A percentile compares a stretch with the other conserved stretches of the same genome.
phyloP scores from a whole-genome alignment of 177 flowering plant genomes.

The Tripterygium wilfordii region DNA sequence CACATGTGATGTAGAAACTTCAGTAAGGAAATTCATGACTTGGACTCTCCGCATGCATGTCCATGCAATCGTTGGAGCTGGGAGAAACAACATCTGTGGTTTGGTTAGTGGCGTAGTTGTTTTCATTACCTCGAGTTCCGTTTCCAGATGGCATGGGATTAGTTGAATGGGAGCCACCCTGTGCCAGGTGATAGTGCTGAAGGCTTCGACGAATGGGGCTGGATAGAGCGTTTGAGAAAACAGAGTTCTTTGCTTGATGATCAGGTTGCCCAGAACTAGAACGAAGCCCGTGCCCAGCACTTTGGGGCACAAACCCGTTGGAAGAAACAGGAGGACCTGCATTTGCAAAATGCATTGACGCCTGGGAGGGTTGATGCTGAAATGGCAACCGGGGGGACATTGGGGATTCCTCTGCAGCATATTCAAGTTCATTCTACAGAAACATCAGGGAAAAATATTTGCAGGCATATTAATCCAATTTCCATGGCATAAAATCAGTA shows the following conservation, averaged over 20 bases:
- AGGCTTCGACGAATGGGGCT: constrained; percentile 33
- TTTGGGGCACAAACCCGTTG: constrained; percentile 4
- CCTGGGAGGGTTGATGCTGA: constrained; percentile 19
- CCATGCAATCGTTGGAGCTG: constrained; percentile 27
- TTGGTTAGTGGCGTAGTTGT: constrained; percentile 8
- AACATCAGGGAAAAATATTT: not conserved
- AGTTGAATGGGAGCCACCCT: constrained; percentile 13
- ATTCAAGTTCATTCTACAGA: constrained; percentile 34
- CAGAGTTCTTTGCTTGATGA: constrained; percentile 26
- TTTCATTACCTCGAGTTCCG: constrained; percentile 11
- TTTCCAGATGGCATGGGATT: constrained; percentile 7
- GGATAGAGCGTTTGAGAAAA: constrained; percentile 37
- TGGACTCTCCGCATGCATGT: too few relatives aligned
- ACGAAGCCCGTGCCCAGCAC: constrained; percentile 10
- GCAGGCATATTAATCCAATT: too few relatives aligned
- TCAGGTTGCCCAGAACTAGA: constrained; percentile 15
- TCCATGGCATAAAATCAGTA: too few relatives aligned
- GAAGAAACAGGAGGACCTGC: constrained; percentile 9
- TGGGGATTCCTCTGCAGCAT: constrained; percentile 22
- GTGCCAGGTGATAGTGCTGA: constrained; percentile 23
- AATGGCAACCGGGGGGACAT: constrained; percentile 22
- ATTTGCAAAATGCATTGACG: constrained; percentile 6
- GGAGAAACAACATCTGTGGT: constrained; percentile 16
- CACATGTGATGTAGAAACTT: too few relatives aligned
- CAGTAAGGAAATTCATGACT: too few relatives aligned